Evolutionary conservation across 1,139 yeast genomes (phyloP).

Genomic region (Fermentozyma sake): DNA sequence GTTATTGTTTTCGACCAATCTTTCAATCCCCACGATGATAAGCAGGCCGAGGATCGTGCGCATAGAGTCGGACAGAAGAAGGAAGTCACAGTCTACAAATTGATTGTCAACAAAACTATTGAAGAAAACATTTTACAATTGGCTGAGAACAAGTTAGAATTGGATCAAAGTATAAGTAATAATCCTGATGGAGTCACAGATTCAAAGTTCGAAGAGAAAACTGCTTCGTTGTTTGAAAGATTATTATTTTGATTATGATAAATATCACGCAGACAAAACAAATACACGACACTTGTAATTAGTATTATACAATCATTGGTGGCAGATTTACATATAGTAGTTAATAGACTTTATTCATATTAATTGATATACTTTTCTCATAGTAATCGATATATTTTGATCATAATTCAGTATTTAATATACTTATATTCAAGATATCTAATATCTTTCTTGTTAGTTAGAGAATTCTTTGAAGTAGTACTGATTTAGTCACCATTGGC

Average conservation of each 20-base stretch:
- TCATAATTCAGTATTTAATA: too few relatives aligned
- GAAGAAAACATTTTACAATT: constrained; percentile 85
- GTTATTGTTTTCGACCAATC: constrained; percentile 91
- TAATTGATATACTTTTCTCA: too few relatives aligned
- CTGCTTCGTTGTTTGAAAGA: constrained; percentile 50
- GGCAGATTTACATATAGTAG: too few relatives aligned
- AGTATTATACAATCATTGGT: too few relatives aligned
- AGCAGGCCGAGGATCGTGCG: constrained; percentile 97
- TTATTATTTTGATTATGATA: constrained; percentile 31
- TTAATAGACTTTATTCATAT: too few relatives aligned
- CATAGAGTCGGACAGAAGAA: constrained; percentile 95
- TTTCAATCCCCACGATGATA: constrained; percentile 96
- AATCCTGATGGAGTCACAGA: constrained; percentile 40
- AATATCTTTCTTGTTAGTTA: too few relatives aligned
- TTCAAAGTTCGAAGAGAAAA: constrained; percentile 47
- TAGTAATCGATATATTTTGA: too few relatives aligned
- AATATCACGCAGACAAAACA: too few relatives aligned
- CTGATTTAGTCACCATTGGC: too few relatives aligned
- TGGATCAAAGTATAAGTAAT: constrained; percentile 65
- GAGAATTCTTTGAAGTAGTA: too few relatives aligned
- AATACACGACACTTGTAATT: background rate
- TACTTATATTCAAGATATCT: too few relatives aligned
- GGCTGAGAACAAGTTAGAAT: constrained; percentile 86
- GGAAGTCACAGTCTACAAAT: constrained; percentile 75
- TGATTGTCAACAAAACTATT: constrained; percentile 71